Evolutionary conservation across 2,329 filamentous ascomycete genomes (phyloP), one percentile per base, ranked within the genome.

Genomic region (Aureobasidium namibiae): DNA sequence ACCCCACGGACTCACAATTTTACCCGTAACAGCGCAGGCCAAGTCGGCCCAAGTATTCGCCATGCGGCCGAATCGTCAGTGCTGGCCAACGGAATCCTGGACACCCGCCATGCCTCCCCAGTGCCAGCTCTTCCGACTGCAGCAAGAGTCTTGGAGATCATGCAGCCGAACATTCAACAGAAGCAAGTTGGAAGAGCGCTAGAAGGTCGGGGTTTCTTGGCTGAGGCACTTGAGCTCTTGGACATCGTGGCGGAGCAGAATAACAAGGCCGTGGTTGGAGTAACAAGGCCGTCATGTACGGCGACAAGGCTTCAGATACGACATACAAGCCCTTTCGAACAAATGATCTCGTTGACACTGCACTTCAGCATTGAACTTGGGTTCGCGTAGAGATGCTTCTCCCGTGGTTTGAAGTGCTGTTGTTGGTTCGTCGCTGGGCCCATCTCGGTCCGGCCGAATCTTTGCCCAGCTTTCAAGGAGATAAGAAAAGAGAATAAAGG

Each of bases 21-120:
- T 33, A 54, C 26, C 50, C 50, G 24, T 18, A 24, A n/a, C 21
- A 34, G 34, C 39, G 52, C 52, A 45, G 52, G 52, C 52, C 39
- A 56, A 56, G 52, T 56, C 52, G 52, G 52, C 52, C 52, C 52
- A 56, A 56, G 52, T 34, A 29, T 34, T 56, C 24, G 52, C 52
- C 52, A 56, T 56, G 52, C 52, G 39, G 52, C 52, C 52, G 52
- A 56, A 29, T 13, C 18, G 39, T 56, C 36, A 24, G 39, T 56
- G 52, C 50, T 54, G 36, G 50, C 38, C 26, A 42, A 54, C 36
- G 36, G 38, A 29, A 42, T 31, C 21, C 13, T 10, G 26, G 21
- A 24, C 33, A 54, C 7, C 36, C 36, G 38, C 36, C 14, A 5
- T 29, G n/a, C n/a, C n/a, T n/a, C n/a, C 14, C 9, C 21, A 16